Percentiles rank a stretch among this genome's conserved stretches.
phyloP scores from a whole-genome alignment of 2,329 filamentous ascomycete species.

The Nemania sp. region DNA sequence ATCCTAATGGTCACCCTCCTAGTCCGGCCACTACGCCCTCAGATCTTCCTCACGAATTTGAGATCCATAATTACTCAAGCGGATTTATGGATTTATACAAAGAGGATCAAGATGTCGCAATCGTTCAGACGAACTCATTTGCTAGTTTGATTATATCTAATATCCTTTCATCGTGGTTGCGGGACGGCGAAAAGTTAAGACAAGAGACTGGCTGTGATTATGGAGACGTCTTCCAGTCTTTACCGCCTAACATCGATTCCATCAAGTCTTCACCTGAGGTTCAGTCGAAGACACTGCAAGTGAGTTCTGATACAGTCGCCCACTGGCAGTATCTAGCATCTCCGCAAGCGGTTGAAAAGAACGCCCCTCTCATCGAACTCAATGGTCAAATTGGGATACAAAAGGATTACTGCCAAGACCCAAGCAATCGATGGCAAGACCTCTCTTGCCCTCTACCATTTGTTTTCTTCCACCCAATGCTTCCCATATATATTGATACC shows the following conservation, averaged over 20 bases:
- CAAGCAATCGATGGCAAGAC: constrained; percentile 75
- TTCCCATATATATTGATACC: constrained; percentile 91
- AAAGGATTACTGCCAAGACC: constrained; percentile 75
- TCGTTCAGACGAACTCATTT: constrained; percentile 79
- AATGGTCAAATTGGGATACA: constrained; percentile 82
- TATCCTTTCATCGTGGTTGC: constrained; percentile 81
- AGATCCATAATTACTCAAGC: constrained; percentile 76
- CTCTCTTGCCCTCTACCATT: constrained; percentile 75
- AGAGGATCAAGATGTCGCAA: constrained; percentile 66
- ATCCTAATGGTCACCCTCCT: constrained; percentile 69
- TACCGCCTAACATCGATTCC: constrained; percentile 59
- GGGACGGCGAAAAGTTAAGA: constrained; percentile 76
- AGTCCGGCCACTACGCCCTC: constrained; percentile 84
- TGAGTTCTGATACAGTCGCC: constrained; percentile 66
- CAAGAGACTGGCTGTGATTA: constrained; percentile 74
- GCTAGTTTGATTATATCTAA: constrained; percentile 80
- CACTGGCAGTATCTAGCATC: constrained; percentile 76
- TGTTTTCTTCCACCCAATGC: constrained; percentile 86
- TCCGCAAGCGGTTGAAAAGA: constrained; percentile 65
- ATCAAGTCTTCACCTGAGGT: constrained; percentile 60
- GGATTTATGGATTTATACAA: constrained; percentile 82
- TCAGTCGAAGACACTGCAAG: constrained; percentile 63
- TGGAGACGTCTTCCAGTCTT: constrained; percentile 75
- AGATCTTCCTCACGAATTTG: constrained; percentile 71
- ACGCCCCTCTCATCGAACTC: constrained; percentile 74